Base-by-base conservation (phyloP, 805 yeast species). In the Zygoascus tannicola region DNA sequence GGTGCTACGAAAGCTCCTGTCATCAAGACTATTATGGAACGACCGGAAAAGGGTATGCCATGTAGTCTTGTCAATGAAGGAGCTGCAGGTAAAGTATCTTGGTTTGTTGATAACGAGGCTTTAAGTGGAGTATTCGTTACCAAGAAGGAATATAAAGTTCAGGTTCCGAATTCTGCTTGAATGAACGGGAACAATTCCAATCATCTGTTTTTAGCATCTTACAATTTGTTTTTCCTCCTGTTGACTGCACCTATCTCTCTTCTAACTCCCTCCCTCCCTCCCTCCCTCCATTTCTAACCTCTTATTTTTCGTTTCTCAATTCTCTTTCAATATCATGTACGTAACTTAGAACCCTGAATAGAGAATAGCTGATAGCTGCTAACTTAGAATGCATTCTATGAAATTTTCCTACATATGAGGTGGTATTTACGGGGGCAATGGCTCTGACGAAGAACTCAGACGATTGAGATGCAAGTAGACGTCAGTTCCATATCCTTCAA, bases 21-120 rank as follows among this genome's bases (percentile, higher is more conserved):
- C 43, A 75, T 90, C 59, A 80, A 85, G 59, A 84, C 81, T 10
- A 88, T 90, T 45, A 83, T 90, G 86, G 97, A 90, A 67, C 76
- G 96, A 59, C 97, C 97, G 2, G 97, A 92, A 60, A 87, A 87
- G 68, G 96, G 95, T 1, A 73, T 90, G 47, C 98, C 98, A 32
- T 83, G 92, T 49, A 80, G 92, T 48, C 81, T 90, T 46, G 95
- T 90, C 44, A 88, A 88, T 59, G 97, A 87, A 64, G 84, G 85
- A 23, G 95, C 96, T n/a, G 95, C 95, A 1, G 97, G 97, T 14
- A 81, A 83, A 64, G 95, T 90, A 4, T 77, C 88, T 5, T 90
- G 98, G 98, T 90, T 90, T 68, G 97, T 90, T 30, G 98, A 90
- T 62, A 85, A 86, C 56, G 95, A 81, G 53, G 96, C 96, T 2